Percentiles rank a stretch among this genome's conserved stretches.
phyloP scores from a whole-genome alignment of 495 filamentous ascomycete species.

The Friedmanniomyces simplex region DNA sequence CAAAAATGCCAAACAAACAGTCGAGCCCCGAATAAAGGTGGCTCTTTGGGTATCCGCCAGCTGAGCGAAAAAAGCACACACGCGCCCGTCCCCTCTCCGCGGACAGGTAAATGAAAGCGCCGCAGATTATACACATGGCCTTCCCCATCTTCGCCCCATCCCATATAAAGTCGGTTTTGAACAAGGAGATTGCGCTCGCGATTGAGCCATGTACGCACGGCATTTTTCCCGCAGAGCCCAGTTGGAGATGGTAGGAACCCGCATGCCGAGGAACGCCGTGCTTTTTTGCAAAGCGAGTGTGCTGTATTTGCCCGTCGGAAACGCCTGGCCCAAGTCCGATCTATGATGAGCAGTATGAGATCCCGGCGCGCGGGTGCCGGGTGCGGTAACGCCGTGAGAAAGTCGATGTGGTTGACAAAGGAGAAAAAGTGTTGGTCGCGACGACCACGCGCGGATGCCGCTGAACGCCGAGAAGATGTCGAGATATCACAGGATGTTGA shows the following conservation, averaged over 20 bases:
- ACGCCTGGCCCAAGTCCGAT: neutral
- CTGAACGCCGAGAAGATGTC: neutral
- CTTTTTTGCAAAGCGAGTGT: neutral
- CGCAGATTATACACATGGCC: neutral
- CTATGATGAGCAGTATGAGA: neutral
- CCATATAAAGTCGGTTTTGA: neutral
- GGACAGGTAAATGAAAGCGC: neutral
- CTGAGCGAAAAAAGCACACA: neutral
- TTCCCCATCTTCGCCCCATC: neutral
- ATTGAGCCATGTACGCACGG: neutral
- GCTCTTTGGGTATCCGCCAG: conserved; percentile 7
- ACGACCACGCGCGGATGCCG: neutral
- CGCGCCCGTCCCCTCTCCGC: neutral
- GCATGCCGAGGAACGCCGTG: neutral
- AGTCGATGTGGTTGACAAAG: neutral
- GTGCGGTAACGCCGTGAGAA: neutral
- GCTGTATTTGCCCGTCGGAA: neutral
- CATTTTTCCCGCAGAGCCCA: neutral
- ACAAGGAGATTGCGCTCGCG: neutral
- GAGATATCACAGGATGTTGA: neutral
- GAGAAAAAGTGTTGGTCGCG: neutral
- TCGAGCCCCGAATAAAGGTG: neutral
- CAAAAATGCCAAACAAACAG: neutral
- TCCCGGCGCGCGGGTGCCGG: neutral
- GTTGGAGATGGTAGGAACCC: neutral